Base-by-base conservation (phyloP, 2,329 filamentous ascomycete genomes). In the Diaporthe aspalathi region DNA sequence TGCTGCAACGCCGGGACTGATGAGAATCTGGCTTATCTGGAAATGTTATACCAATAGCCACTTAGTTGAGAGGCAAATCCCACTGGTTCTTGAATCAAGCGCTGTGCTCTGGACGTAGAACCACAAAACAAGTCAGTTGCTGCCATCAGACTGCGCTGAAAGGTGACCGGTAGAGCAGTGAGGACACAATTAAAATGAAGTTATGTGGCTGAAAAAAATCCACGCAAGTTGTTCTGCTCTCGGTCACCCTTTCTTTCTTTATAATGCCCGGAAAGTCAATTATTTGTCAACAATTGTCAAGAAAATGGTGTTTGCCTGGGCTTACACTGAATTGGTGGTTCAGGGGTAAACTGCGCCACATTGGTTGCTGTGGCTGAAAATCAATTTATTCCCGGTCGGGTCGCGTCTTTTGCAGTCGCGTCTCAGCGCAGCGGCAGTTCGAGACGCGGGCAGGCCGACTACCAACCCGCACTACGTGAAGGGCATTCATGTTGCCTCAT, bases 281-380 rank as follows among this genome's bases (percentile, higher is more conserved):
- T n/a, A 17, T 38, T 22, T 24, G 20, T 24, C 16, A 6, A 5
- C 16, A 17, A 11, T 5, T 11, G 29, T 24, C 35, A 38, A 38
- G 12, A 12, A 9, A 11, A 2, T 38, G 6, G 35, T 38, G 35
- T 38, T 38, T 38, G 5, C 17, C 6, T 11, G 20, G 27, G n/a
- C 60, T 50, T 38, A 38, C 43, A 63, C 3, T 35, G 67, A 24
- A 12, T 32, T 35, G 32, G 32, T 38, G 29, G 66, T 17, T 54
- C 67, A 68, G 67, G 67, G 45, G 67, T 49, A 7, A n/a, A 68
- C 67, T 68, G 45, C 67, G 67, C 67, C 67, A 68, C 67, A 60
- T 7, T 7, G 22, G 32, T 5, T 35, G 40, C 22, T n/a, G 67
- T 60, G 67, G 67, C 67, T 68, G 67, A 52, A 68, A 57, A 60